Conservation (phyloP, 2,329 filamentous ascomycete genomes). For the Talaromyces islandicus region DNA sequence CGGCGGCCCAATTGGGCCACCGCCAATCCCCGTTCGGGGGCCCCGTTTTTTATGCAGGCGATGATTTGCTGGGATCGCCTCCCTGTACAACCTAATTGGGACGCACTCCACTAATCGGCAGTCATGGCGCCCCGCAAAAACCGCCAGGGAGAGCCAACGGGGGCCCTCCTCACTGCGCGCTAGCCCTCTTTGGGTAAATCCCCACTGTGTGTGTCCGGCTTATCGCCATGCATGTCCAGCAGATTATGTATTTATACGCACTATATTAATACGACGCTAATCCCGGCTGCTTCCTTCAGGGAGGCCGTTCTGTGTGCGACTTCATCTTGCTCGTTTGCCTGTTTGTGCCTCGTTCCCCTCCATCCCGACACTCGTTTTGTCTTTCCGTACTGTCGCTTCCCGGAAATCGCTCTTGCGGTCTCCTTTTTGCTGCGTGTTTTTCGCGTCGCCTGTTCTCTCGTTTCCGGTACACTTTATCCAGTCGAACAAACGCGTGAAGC, state of each 20-base stretch:
- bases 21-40: not conserved
- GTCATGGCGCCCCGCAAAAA: not conserved
- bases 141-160: not conserved
- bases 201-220: not conserved
- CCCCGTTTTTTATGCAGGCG: not conserved
- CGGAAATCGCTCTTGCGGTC: not conserved
- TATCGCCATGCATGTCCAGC: not conserved
- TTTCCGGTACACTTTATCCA: not conserved
- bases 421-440: not conserved
- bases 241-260: not conserved
- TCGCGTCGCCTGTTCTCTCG: not conserved
- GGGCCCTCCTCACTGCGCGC: not conserved
- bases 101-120: not conserved
- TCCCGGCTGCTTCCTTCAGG: not conserved
- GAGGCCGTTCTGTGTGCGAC: not conserved
- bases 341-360: conserved; percentile 1
- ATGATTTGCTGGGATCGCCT: not conserved
- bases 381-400: not conserved
- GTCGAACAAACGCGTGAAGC: not conserved
- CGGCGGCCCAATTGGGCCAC: not conserved
- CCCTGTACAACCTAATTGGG: not conserved
- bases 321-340: conserved; percentile 1
- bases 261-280: not conserved
- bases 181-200: not conserved
- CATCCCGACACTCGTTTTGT: conserved; percentile 1